Evolutionary conservation across 2,329 filamentous ascomycete species (phyloP), one percentile per base, ranked within the genome.

Genomic region (Penicillium expansum): DNA sequence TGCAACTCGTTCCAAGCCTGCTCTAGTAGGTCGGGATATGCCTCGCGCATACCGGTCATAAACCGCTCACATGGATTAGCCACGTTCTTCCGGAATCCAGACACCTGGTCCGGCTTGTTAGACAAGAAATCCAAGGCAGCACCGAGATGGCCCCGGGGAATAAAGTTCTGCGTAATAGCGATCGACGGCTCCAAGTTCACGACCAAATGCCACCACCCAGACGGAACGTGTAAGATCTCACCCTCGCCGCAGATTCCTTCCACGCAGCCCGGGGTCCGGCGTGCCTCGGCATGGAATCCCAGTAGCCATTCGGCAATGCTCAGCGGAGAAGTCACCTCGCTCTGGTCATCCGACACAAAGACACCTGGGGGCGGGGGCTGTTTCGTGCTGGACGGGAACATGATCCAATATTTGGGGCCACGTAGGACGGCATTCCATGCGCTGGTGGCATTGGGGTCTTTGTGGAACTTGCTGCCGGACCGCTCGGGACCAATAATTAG

Each of bases 291-390:
- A 70, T 97, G 94, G 74, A 97, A 97, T 29, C 88, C 87, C 14
- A 97, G 81, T 8, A 97, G 82, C 89, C 94, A 97, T 76, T 97
- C 93, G n/a, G 92, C 91, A 65, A 97, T 97, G 75, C 91, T 96
- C 11, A 97, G 82, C 1, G 93, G 94, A 52, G 89, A 92, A 0
- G 93, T 97, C 49, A 97, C 92, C 75, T 97, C 93, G 69, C 90
- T 92, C 70, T 91, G 89, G 70, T 97, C 94, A 38, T 86, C 82
- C 5, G 90, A 95, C 41, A 97, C 90, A 66, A 89, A 96, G 37
- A 97, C 92, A 4, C 93, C 93, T 0, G 93, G 93, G 7, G 94
- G 92, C 4, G 86, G 81, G 0, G 86, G 83, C 6, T 82, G 71
- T 18, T 76, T 76, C 1, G 79, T 72, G 0, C 85, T 85, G 0